Evolutionary conservation across 495 filamentous ascomycete genomes (phyloP).

Genomic region (Cetradonia linearis): DNA sequence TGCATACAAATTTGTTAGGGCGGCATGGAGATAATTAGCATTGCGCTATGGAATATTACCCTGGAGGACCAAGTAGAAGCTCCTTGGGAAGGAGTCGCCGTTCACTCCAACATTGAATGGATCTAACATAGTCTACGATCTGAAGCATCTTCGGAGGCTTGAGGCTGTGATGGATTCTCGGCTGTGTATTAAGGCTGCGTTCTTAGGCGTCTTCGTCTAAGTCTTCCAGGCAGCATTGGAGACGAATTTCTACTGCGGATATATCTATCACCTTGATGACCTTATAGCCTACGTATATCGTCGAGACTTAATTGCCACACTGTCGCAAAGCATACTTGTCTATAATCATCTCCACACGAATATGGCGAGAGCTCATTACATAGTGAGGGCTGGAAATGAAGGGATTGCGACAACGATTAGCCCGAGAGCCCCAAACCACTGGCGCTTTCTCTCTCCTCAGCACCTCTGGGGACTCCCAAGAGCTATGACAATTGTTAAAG

Average conservation of each 20-base stretch:
- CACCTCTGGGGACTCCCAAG: conserved; percentile 21
- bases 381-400: conserved; percentile 19
- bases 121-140: too few relatives aligned
- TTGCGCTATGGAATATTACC: too few relatives aligned
- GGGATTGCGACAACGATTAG: conserved; percentile 13
- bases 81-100: too few relatives aligned
- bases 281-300: not conserved
- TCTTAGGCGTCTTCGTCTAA: too few relatives aligned
- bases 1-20: too few relatives aligned
- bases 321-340: not conserved
- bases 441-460: conserved; percentile 23
- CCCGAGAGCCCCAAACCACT: conserved; percentile 21
- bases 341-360: not conserved
- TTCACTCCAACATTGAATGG: too few relatives aligned
- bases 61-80: too few relatives aligned
- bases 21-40: too few relatives aligned
- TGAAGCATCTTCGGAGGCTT: too few relatives aligned
- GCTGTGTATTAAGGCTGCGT: too few relatives aligned
- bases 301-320: not conserved
- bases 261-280: not conserved
- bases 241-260: not conserved
- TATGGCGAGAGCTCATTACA: conserved; percentile 19
- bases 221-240: not conserved
- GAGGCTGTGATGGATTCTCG: too few relatives aligned
- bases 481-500: conserved; percentile 20